Evolutionary conservation across 192 early-diverging fungal species (phyloP).

Genomic region (Gigaspora rosea): DNA sequence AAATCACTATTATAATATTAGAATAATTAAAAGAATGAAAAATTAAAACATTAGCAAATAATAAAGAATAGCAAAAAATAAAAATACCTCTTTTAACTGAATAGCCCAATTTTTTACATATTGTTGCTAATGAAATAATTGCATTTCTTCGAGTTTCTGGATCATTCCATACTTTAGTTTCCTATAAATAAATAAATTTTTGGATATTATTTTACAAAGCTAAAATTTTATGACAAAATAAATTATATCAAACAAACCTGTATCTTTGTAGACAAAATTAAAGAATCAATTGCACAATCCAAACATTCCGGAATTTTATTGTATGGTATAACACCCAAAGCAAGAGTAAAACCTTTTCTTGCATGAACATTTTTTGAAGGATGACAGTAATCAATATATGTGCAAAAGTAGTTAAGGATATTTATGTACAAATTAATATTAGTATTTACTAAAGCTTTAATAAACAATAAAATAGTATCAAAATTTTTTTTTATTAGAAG

Average conservation of each 20-base stretch:
- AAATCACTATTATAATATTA: conserved; percentile 1
- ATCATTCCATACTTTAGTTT: conserved; percentile 50
- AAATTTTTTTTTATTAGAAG: not conserved
- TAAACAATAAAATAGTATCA: not conserved
- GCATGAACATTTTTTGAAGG: conserved; percentile 47
- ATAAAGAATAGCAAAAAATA: not conserved
- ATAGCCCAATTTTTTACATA: conserved; percentile 44
- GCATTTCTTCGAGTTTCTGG: conserved; percentile 71
- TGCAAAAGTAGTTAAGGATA: conserved; percentile 3
- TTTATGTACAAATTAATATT: not conserved
- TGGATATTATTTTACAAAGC: not conserved
- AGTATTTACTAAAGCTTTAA: no score
- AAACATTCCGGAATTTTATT: conserved; percentile 28
- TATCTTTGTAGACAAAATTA: conserved; percentile 35
- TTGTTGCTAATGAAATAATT: conserved; percentile 54
- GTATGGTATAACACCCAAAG: conserved; percentile 60
- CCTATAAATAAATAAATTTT: not conserved
- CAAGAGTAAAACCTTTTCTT: conserved; percentile 65
- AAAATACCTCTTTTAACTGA: conserved; percentile 42
- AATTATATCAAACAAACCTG: conserved; percentile 32
- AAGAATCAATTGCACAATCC: conserved; percentile 30
- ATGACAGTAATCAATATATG: conserved; percentile 35
- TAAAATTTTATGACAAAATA: not conserved
- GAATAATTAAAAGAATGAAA: not conserved
- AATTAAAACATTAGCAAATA: not conserved